Percentiles rank a stretch among this genome's conserved stretches.
phyloP scores from a whole-genome alignment of 352 stramenopile genomes.

The Phytophthora palmivora region DNA sequence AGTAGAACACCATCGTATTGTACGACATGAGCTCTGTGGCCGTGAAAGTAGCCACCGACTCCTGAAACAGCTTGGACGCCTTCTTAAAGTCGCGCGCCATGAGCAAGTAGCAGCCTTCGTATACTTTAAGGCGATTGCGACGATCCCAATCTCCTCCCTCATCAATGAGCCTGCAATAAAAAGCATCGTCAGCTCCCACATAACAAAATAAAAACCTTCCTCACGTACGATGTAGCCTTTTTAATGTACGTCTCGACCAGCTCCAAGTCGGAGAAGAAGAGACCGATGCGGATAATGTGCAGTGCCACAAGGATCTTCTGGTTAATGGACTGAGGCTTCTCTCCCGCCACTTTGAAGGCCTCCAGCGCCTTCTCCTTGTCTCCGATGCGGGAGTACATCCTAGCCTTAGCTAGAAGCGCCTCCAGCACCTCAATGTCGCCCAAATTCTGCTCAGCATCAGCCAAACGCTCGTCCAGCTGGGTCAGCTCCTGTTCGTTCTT shows the following conservation, averaged over 20 bases:
- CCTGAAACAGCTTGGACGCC: constrained; percentile 93
- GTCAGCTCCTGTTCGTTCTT: constrained; percentile 78
- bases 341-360: constrained; percentile 90
- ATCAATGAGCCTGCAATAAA: constrained; percentile 82
- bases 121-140: constrained; percentile 98
- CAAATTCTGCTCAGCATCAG: constrained; percentile 95
- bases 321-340: constrained; percentile 96
- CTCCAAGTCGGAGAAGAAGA: constrained; percentile 89
- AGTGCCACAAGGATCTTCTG: constrained; percentile 98
- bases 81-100: constrained; percentile 94
- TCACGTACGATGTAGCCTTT: constrained; percentile 77
- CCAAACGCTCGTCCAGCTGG: constrained; percentile 86
- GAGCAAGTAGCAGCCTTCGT: constrained; percentile 95
- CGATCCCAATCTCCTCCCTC: constrained; percentile 98
- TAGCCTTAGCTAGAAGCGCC: constrained; percentile 92
- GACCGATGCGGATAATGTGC: constrained; percentile 90
- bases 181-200: neutral
- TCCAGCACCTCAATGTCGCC: constrained; percentile 99
- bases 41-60: constrained; percentile 98
- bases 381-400: constrained; percentile 94
- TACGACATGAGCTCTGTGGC: constrained; percentile 98
- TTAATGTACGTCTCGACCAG: constrained; percentile 90
- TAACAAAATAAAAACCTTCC: neutral
- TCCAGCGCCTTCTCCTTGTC: constrained; percentile 92
- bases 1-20: constrained; percentile 98